Evolutionary conservation across 345 rosid genomes (phyloP), one percentile per base, ranked within the genome.

Genomic region (Eutrema yunnanense): DNA sequence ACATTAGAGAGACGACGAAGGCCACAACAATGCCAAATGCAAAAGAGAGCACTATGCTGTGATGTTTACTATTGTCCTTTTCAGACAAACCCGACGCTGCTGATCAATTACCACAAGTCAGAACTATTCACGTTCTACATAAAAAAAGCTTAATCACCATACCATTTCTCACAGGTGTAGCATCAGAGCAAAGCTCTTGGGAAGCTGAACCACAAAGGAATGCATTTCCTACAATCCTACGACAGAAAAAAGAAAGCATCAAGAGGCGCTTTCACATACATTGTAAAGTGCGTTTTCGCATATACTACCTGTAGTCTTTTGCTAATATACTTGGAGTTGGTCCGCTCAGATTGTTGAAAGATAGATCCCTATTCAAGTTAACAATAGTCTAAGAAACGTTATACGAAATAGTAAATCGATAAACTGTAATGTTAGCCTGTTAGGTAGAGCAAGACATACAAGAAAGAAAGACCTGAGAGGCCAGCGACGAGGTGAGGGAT

Each of bases 271-370:
- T 34, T 46, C 49, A 68, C 59, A 36, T 56, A 46, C 11, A 27
- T 55, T 54, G 4, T 9, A 61, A 27, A 29, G 26, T 69, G 46
- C 0, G 11, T 11, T 10, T 27, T 30, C 10, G 38, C 13, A 3
- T 43, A 54, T 62, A 67, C 81, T 67, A 92, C 97, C 97, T 88
- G 76, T 91, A 92, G 70, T 76, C 96, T 65, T 90, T 95, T 8
- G 96, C 99, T 66, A 84, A 78, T 65, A 92, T 92, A 63, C 75
- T 90, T 8, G 97, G 99, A 11, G 86, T 87, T 13, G 97, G 96
- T 44, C 97, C 96, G 14, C 96, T 95, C 26, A 92, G 90, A 83
- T 95, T 95, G 77, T 95, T 92, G 77, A 76, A 92, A 1, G 97
- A 95, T 41, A 95, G 83, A 79, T 95, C 99, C 88, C 99, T 92